Base-by-base conservation (phyloP, 2,329 filamentous ascomycete species). In the Madurella fahalii region DNA sequence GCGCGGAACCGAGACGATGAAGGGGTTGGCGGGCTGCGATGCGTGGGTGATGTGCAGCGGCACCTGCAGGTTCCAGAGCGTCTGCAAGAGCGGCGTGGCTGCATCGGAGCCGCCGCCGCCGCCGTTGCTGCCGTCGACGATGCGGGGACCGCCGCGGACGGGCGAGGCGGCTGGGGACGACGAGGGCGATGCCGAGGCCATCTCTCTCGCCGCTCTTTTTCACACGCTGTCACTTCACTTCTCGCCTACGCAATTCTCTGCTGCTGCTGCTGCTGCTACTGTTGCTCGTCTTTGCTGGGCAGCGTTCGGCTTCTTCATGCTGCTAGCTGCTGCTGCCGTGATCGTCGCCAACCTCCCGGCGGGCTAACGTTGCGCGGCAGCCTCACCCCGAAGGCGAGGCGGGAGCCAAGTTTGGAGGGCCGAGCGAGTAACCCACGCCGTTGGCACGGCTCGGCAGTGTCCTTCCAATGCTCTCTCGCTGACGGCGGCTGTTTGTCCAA, bases 21-120 rank as follows among this genome's bases (percentile, higher is more conserved):
- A 81, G 16, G 79, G 79, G 46, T 39, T 32, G 57, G 71, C 71
- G 41, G 75, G 74, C 20, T 72, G 69, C 2, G 72, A 70, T 13
- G 73, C 67, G 67, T 83, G 78, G 2, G 75, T 80, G 63, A 84
- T 79, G 68, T 75, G 69, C 46, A 84, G 67, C 9, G 81, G 80
- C 54, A 84, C 72, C 53, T 75, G 74, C 54, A 79, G 71, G 59
- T 69, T 69, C 81, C 81, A 84, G 58, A 84, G 77, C 37, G 74
- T 67, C 61, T 78, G 74, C 11, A 78, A 66, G 54, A 77, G 67
- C 40, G 63, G 51, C 53, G 54, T 51, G 54, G 57, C 45, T 37
- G 57, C 48, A 20, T 43, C 46, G 18, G 45, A 17, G 25, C 31
- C 12, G 17, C 20, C 49, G 16, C 25, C 25, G 32, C 30, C 4